Base-by-base conservation (phyloP, 2,329 filamentous ascomycete species). In the Talaromyces sp. region DNA sequence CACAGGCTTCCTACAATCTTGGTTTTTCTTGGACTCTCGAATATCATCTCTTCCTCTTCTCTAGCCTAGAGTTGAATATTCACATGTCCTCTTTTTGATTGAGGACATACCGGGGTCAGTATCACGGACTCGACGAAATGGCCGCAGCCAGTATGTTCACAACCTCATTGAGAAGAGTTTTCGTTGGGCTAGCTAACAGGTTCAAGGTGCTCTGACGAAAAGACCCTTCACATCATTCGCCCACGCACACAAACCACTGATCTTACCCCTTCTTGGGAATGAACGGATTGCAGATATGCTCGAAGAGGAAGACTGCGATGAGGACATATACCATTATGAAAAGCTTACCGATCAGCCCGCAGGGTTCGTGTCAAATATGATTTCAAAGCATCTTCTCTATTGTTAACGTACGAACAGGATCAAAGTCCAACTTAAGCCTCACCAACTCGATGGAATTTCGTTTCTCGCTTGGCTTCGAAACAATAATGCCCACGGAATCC, bases 341-440 rank as follows among this genome's bases (percentile, higher is more conserved):
- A 7, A 1, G 0, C 7, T 69, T 0, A 6, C 43, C 8, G 0
- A 15, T 2, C 61, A 67, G 8, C 65, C 64, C 2, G 10, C n/a
- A 49, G 59, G 47, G 65, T 68, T 38, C 63, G 45, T 59, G n/a
- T 45, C 7, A 29, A 3, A 2, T 29, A 29, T 29, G 27, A 5
- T 5, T 29, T 5, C 27, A 29, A 29, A 29, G 27, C 5, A 29
- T 29, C 3, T 29, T 3, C 27, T 29, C 27, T 58, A n/a, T n/a
- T n/a, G n/a, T n/a, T n/a, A 25, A 47, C 15, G 40, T 62, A 59
- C 49, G 8, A 51, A 56, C 56, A 80, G 77, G 2, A 78, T 87
- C 13, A 81, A 71, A 1, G 85, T 85, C 0, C 78, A 70, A 0
- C 82, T 85, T 74, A 85, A 85, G 69, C 78, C 81, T 2, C 84